phyloP scores from a whole-genome alignment of 768 basidiomycete species.

The Chalciporus pseudorubinellus region DNA sequence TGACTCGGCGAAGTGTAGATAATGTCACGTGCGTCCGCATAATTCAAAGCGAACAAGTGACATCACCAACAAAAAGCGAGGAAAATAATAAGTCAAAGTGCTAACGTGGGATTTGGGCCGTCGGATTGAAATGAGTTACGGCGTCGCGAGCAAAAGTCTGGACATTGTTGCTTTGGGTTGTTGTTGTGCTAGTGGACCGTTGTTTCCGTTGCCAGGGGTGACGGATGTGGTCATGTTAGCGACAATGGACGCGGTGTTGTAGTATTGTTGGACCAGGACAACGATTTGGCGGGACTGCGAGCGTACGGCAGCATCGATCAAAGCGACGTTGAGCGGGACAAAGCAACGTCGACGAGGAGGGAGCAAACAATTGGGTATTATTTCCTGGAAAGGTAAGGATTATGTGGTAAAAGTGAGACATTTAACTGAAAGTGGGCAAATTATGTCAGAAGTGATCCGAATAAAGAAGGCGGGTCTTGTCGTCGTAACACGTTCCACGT shows the following conservation, averaged over 20 bases:
- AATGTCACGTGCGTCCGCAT: conserved; percentile 16
- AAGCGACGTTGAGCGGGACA: neutral
- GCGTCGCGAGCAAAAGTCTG: neutral
- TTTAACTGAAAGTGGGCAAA: conserved; percentile 21
- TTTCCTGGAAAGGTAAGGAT: conserved; percentile 3
- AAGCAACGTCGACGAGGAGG: neutral
- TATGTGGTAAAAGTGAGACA: conserved; percentile 11
- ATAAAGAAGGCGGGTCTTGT: conserved; percentile 41
- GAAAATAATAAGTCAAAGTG: neutral
- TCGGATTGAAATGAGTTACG: neutral
- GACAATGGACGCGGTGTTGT: neutral
- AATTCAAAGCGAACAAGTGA: neutral
- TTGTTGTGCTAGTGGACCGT: conserved; percentile 7
- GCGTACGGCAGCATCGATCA: neutral
- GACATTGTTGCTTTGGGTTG: conserved; percentile 12
- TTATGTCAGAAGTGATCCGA: conserved; percentile 18
- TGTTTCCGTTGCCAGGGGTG: conserved; percentile 27
- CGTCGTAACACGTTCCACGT: conserved; percentile 79
- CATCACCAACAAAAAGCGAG: too few species aligned
- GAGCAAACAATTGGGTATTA: neutral
- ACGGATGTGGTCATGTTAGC: conserved; percentile 1
- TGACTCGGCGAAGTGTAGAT: conserved; percentile 1
- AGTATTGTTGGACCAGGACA: too few species aligned
- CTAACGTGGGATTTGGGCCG: neutral
- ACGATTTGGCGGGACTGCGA: neutral